Conservation (phyloP, 768 basidiomycete genomes). For the Termitomyces sp. region DNA sequence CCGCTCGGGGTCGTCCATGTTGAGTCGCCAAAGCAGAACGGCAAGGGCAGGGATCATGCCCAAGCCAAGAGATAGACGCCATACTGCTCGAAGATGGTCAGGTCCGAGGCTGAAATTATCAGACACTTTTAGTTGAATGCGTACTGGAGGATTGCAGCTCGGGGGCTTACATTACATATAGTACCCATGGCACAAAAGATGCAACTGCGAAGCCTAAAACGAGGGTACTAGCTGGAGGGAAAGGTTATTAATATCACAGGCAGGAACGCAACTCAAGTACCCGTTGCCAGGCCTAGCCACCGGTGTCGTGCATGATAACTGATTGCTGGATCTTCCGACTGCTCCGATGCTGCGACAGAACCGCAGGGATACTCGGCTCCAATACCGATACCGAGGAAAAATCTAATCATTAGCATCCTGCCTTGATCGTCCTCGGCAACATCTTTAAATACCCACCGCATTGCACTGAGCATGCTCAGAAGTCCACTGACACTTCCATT, state of each 20-base stretch:
- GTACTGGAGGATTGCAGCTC: background rate
- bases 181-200: conserved; percentile 74
- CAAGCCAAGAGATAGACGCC: conserved; percentile 81
- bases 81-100: conserved; percentile 76
- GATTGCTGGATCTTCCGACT: conserved; percentile 77
- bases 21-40: conserved; percentile 79
- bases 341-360: conserved; percentile 83
- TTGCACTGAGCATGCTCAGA: conserved; percentile 70
- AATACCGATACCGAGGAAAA: conserved; percentile 81
- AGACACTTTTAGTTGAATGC: background rate
- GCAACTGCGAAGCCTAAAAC: conserved; percentile 74
- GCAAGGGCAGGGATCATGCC: conserved; percentile 73
- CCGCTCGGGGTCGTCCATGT: conserved; percentile 74
- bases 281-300: conserved; percentile 85
- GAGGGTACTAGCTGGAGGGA: conserved; percentile 66
- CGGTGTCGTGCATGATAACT: conserved; percentile 72
- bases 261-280: conserved; percentile 32
- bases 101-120: conserved; percentile 64
- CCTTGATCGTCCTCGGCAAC: background rate
- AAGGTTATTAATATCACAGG: background rate
- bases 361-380: conserved; percentile 90
- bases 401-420: conserved; percentile 34
- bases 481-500: conserved; percentile 61
- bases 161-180: conserved; percentile 72
- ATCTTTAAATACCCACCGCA: conserved; percentile 42